Evolutionary conservation across 2,329 filamentous ascomycete species (phyloP), one percentile per base, ranked within the genome.

Genomic region (Fusarium ramigenum): DNA sequence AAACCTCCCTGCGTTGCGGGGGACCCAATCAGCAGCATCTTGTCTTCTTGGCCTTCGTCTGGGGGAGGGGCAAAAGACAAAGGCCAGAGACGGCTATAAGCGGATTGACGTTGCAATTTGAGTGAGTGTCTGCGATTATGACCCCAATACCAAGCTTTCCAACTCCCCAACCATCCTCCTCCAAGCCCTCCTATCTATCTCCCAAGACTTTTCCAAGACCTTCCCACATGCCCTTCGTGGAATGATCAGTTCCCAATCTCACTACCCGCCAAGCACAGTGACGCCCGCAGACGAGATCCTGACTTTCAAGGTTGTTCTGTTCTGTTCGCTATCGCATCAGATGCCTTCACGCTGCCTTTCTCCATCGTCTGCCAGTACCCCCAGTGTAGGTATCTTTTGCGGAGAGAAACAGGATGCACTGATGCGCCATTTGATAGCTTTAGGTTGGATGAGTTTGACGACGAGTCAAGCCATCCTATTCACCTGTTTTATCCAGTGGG

Each of bases 141-240:
- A 73, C 61, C 53, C 61, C 70, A 67, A 59, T 65, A 70, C 61
- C 61, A 74, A 74, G 54, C 57, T 66, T 46, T 50, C 63, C 49
- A 71, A 64, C 64, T 61, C 71, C 59, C 53, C 62, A 64, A 70
- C 37, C 34, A 25, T 16, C 37, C 21, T 56, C 46, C 46, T 50
- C 49, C 39, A 52, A 36, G 47, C 43, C 23, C 66, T 67, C 68
- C 59, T 28, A 74, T 66, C 54, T n/a, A 43, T 43, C 40, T 59
- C 58, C 64, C 63, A 66, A 66, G 54, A 34, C 39, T 69, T 72
- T 75, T 61, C 65, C 63, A 66, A 66, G 63, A 59, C 61, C 37
- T 52, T 68, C 19, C 57, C 59, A 75, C 67, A 70, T 75, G 59
- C 73, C 73, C 44, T 40, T 72, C 65, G 44, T 28, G 57, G 70